A percentile compares a stretch with the other conserved stretches of the same genome.
Conservation (phyloP, 345 rosid genomes). For the Isatis tinctoria region DNA sequence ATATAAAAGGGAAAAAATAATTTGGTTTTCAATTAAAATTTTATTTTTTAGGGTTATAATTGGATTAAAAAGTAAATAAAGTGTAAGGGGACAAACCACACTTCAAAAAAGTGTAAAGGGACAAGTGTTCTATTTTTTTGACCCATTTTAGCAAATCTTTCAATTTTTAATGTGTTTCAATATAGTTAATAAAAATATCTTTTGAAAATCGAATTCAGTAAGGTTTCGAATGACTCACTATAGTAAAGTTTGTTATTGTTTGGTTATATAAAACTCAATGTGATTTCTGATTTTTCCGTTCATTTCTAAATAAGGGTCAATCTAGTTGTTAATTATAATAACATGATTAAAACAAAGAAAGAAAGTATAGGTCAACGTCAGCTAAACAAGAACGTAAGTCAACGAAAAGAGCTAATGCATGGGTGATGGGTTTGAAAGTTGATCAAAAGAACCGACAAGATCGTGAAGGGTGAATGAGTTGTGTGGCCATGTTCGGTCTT, state of each 20-base stretch:
- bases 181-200: too few species aligned
- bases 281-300: not conserved
- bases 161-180: too few species aligned
- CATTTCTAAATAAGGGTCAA: not conserved
- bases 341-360: not conserved
- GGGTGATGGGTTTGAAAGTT: not conserved
- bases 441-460: conserved; percentile 20
- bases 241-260: not conserved
- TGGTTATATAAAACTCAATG: not conserved
- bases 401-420: conserved; percentile 1
- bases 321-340: not conserved
- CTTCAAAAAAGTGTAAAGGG: too few species aligned
- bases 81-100: too few species aligned
- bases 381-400: not conserved
- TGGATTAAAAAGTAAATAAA: too few species aligned
- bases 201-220: not conserved
- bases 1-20: too few species aligned
- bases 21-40: too few species aligned
- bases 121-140: too few species aligned
- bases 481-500: conserved; percentile 29
- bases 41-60: too few species aligned
- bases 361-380: conserved; percentile 2
- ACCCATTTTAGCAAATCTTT: too few species aligned
- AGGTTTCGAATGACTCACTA: not conserved
- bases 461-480: conserved; percentile 14